Evolutionary conservation across 441 rosid genomes (phyloP), one percentile per base, ranked within the genome.

Genomic region (Populus hybrid): DNA sequence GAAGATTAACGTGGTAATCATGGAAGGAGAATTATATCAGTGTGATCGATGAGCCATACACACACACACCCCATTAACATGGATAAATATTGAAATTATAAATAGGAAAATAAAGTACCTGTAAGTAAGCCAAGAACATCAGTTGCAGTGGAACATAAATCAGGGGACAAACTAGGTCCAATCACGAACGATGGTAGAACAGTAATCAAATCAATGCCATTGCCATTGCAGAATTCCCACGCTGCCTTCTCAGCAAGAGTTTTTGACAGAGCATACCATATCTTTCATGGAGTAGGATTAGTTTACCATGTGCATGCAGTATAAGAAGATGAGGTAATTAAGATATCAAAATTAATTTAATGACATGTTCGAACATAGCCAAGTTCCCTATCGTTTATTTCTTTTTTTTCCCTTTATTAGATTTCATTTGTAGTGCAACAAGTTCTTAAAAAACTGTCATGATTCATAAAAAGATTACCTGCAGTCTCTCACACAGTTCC

Each of bases 241-340:
- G 99, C 95, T 26, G 94, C 91, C 79, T 86, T 90, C 82, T 94
- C 99, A 4, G 99, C 97, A 40, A 89, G 79, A 11, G 91, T 90
- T 84, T 94, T 94, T 12, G 97, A 87, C 80, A 94, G 72, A 20
- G 83, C 83, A 75, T 94, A 90, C 99, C 97, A 93, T 35, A 80
- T 66, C 97, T 93, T 76, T 68, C 61, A 16, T 53, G 61, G 61
- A 18, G 61, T 4, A 5, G 61, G 61, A 50, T 53, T 45, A 18
- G 7, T 53, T 53, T 53, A 6, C 61, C 61, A 53, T 1, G 8
- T 18, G n/a, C 61, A 53, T 16, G n/a, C n/a, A n/a, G n/a, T 0
- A 53, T 53, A 5, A 5, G 61, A 53, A 1, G 61, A 53, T 53
- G 8, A 53, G 61, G n/a, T 53, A 53, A 53, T n/a, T n/a, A n/a